Percentiles rank a stretch among this genome's conserved stretches.
phyloP scores from a whole-genome alignment of 2,329 filamentous ascomycete species.

The Pseudogymnoascus sp. region DNA sequence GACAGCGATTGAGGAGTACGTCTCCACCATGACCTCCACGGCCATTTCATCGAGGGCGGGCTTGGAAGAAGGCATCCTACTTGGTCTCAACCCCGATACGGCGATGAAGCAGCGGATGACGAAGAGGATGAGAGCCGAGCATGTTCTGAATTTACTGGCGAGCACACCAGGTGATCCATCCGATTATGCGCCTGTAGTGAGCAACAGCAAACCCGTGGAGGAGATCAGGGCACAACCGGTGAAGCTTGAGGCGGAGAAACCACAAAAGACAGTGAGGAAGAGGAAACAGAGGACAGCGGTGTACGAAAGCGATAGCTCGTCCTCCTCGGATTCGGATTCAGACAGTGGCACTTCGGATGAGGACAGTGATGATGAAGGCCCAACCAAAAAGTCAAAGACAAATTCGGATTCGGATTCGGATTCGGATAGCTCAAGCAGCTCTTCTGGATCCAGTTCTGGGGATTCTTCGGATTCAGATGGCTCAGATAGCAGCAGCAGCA shows the following conservation, averaged over 20 bases:
- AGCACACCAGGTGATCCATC: slow-evolving; percentile 25
- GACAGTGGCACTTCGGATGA: slow-evolving; percentile 6
- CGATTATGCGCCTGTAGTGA: not conserved
- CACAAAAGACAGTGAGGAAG: slow-evolving; percentile 37
- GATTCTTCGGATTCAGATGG: slow-evolving; percentile 18
- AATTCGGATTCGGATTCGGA: slow-evolving; percentile 10
- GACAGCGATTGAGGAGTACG: slow-evolving; percentile 34
- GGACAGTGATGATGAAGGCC: not conserved
- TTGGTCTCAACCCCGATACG: slow-evolving; percentile 35
- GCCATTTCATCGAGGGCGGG: slow-evolving; percentile 15
- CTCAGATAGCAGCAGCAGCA: slow-evolving; percentile 16
- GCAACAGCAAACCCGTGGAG: slow-evolving; percentile 13
- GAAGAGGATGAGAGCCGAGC: slow-evolving; percentile 56
- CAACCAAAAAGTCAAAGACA: not conserved
- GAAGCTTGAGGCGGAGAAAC: slow-evolving; percentile 37
- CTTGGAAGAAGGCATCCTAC: slow-evolving; percentile 26
- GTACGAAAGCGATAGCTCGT: slow-evolving; percentile 20
- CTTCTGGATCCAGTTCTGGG: slow-evolving; percentile 17
- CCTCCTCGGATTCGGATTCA: slow-evolving; percentile 14
- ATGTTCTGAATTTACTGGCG: slow-evolving; percentile 46
- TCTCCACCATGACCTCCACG: slow-evolving; percentile 21
- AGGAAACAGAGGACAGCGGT: slow-evolving; percentile 36
- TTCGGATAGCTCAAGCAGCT: slow-evolving; percentile 22
- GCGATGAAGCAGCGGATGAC: slow-evolving; percentile 47
- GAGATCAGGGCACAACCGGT: slow-evolving; percentile 27